A percentile compares a stretch with the other conserved stretches of the same genome.
These are phyloP conservation scores for Fusarium temperatum DNA, from an alignment of 2,329 filamentous ascomycete species.

Conservation along the genomic window DNA sequence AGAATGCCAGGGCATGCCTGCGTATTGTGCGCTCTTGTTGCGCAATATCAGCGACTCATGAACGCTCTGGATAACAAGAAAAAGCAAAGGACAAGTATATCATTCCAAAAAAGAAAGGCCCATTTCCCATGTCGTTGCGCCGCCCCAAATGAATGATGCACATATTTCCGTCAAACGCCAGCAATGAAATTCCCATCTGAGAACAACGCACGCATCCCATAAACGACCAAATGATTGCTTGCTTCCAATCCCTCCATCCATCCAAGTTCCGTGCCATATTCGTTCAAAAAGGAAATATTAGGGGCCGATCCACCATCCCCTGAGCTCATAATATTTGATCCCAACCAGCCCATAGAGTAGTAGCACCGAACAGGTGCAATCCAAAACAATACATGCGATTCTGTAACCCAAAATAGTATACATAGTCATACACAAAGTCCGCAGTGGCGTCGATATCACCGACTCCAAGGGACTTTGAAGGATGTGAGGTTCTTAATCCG, in stretches of 20 bases:
- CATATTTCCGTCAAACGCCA: conserved; percentile 30
- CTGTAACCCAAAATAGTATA: conserved; percentile 32
- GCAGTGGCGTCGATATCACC: background rate
- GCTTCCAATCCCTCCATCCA: conserved; percentile 9
- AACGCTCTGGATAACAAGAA: conserved; percentile 29
- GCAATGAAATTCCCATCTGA: conserved; percentile 4
- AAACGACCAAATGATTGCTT: conserved; percentile 6
- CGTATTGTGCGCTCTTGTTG: conserved; percentile 21
- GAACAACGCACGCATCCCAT: background rate
- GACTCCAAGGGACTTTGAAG: background rate
- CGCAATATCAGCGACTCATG: conserved; percentile 28
- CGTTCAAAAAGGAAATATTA: conserved; percentile 20
- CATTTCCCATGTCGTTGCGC: conserved; percentile 26
- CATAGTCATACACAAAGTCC: conserved; percentile 37
- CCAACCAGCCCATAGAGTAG: background rate
- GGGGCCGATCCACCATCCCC: background rate
- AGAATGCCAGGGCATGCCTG: conserved; percentile 27
- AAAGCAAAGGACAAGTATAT: conserved; percentile 22
- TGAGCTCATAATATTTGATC: background rate
- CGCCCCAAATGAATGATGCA: conserved; percentile 28
- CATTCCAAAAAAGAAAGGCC: conserved; percentile 14
- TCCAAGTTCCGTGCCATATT: conserved; percentile 17
- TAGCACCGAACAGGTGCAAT: background rate
- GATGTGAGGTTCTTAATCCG: conserved; percentile 17
- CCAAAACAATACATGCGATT: conserved; percentile 27